Base-by-base conservation (phyloP, 805 yeast genomes). In the Ogataea pilisensis region DNA sequence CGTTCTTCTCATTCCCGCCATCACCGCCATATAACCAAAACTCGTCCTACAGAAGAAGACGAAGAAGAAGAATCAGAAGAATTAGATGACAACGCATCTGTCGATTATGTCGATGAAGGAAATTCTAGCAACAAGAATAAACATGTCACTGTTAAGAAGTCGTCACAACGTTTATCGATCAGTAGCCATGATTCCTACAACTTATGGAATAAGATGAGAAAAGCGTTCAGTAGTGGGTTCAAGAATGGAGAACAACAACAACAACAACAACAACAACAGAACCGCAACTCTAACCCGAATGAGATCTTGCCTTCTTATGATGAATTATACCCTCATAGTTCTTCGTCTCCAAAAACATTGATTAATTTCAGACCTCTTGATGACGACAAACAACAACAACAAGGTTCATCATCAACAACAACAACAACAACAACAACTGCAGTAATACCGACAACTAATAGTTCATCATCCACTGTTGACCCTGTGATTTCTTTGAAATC, bases 291-390 rank as follows among this genome's bases (percentile, higher is more conserved):
- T 12, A 27, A 5, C 6, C 25, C 20, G 9, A 17, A 19, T 21
- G 81, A 77, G 21, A 72, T 65, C 17, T 69, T 85, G 48, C 95
- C 95, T 3, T 72, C 77, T 16, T 85, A 85, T 55, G 86, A 84
- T 51, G 95, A 85, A 44, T 68, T 85, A 31, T 85, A 78, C 68
- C 95, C 93, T 26, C 64, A 22, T 22, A 22, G 67, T 39, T 73
- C 73, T 8, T 25, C 51, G 2, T 55, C 64, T 4, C 39, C 50
- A 22, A 50, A 58, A 29, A 40, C 63, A 5, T 35, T 64, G 29
- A 42, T 63, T 33, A 63, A 58, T 39, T 59, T 58, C 43, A 42
- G 48, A 18, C 53, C 62, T 2, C 54, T 51, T 37, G 57, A 53
- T 4, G 46, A 50, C 9, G 44, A 43, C n/a, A 20, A 21, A 3